Conservation (phyloP, 257 asterid species). For the Solanum commersonii region DNA sequence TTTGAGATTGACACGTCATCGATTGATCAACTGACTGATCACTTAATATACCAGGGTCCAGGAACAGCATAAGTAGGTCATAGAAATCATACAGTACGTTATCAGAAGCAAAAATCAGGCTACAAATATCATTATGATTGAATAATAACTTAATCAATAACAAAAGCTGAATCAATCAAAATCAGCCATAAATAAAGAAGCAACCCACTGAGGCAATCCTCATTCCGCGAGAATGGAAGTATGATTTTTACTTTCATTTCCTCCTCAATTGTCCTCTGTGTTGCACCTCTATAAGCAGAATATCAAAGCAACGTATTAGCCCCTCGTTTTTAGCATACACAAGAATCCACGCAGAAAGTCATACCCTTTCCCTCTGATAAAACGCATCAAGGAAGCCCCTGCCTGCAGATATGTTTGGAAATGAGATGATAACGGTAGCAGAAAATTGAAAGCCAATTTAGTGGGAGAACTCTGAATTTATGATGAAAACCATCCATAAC, state of each 20-base stretch:
- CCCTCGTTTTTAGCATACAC: neutral
- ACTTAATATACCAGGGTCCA: neutral
- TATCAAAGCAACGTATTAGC: neutral
- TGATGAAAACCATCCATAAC: neutral
- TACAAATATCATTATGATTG: neutral
- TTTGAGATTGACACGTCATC: neutral
- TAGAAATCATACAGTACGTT: neutral
- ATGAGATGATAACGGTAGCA: conserved; percentile 1
- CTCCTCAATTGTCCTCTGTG: conserved; percentile 49
- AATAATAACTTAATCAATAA: neutral
- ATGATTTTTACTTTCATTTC: conserved; percentile 50
- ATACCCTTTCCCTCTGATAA: conserved; percentile 75
- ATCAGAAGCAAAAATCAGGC: neutral
- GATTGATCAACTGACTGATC: neutral
- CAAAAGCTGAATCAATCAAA: neutral
- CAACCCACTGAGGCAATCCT: conserved; percentile 63
- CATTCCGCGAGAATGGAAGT: conserved; percentile 52
- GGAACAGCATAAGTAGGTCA: neutral
- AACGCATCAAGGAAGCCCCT: conserved; percentile 68
- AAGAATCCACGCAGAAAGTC: neutral
- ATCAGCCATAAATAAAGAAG: conserved; percentile 5
- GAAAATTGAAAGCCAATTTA: neutral
- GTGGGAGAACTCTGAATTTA: neutral
- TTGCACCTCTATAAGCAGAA: conserved; percentile 45
- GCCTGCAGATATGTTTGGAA: conserved; percentile 40